A percentile compares a stretch with the other conserved stretches of the same genome.
phyloP scores from a whole-genome alignment of 805 yeast genomes.

The Ogataea pini region DNA sequence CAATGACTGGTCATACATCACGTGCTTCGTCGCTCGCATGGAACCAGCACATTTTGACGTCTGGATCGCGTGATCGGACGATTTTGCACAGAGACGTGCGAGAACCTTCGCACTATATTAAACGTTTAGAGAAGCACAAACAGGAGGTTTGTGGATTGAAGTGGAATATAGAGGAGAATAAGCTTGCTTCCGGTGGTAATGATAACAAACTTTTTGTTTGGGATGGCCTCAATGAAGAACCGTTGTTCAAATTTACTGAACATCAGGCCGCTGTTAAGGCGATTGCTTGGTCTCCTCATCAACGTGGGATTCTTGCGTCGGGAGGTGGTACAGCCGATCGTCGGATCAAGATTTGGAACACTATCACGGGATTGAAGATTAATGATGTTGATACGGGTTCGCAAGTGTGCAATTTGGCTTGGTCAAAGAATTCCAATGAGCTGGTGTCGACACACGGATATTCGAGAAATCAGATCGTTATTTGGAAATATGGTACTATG shows the following conservation, averaged over 20 bases:
- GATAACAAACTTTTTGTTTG: conserved; percentile 86
- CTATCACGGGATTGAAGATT: conserved; percentile 69
- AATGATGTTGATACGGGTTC: conserved; percentile 93
- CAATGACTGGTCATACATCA: conserved; percentile 87
- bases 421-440: conserved; percentile 93
- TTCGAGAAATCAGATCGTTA: conserved; percentile 82
- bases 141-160: conserved; percentile 96
- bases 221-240: conserved; percentile 74
- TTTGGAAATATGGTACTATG: conserved; percentile 94
- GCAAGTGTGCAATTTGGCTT: conserved; percentile 89
- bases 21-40: conserved; percentile 89
- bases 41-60: conserved; percentile 85
- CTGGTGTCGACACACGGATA: conserved; percentile 94
- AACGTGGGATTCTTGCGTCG: conserved; percentile 86
- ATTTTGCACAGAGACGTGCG: conserved; percentile 92
- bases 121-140: conserved; percentile 66
- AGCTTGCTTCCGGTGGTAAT: conserved; percentile 93
- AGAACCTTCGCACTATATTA: conserved; percentile 76
- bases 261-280: conserved; percentile 97
- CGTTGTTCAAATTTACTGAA: conserved; percentile 72
- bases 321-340: conserved; percentile 98
- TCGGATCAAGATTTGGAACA: conserved; percentile 88
- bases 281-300: conserved; percentile 97
- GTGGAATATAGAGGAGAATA: conserved; percentile 91
- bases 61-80: conserved; percentile 84